Conservation (phyloP, 2,329 filamentous ascomycete genomes). For the Sporothrix euskadiensis region DNA sequence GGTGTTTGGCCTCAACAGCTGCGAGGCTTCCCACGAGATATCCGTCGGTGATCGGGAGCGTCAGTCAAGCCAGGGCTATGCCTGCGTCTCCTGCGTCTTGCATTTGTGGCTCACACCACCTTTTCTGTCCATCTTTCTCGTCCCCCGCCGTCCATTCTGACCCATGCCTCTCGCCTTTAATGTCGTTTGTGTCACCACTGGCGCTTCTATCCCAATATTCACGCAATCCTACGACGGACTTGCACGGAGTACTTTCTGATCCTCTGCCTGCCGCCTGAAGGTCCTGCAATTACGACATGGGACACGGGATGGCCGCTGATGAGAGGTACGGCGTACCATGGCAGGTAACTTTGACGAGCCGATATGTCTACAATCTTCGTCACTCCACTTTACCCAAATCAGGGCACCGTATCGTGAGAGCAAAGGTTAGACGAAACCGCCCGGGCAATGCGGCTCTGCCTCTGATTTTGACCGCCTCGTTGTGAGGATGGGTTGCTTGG, state of each 20-base stretch:
- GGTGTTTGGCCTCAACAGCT: not conserved
- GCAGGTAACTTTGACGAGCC: not conserved
- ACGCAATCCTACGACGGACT: not conserved
- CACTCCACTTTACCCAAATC: not conserved
- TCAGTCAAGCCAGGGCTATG: not conserved
- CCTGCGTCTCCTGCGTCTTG: constrained; percentile 9
- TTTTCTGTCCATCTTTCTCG: not conserved
- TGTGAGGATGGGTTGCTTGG: not conserved
- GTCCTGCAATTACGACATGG: not conserved
- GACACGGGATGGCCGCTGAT: not conserved
- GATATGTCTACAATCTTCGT: not conserved
- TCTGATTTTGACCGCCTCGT: not conserved
- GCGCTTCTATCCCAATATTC: not conserved
- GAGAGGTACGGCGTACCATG: too few relatives aligned
- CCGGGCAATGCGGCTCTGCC: not conserved
- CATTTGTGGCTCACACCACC: not conserved
- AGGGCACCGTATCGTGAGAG: not conserved
- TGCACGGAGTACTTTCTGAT: not conserved
- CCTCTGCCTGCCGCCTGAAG: not conserved
- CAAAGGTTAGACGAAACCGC: not conserved
- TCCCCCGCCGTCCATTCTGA: not conserved
- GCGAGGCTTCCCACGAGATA: not conserved
- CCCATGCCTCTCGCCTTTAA: not conserved
- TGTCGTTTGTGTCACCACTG: constrained; percentile 9
- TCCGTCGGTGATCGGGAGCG: not conserved